Base-by-base conservation (phyloP, 306 rosid genomes). In the Castanopsis chinensis region DNA sequence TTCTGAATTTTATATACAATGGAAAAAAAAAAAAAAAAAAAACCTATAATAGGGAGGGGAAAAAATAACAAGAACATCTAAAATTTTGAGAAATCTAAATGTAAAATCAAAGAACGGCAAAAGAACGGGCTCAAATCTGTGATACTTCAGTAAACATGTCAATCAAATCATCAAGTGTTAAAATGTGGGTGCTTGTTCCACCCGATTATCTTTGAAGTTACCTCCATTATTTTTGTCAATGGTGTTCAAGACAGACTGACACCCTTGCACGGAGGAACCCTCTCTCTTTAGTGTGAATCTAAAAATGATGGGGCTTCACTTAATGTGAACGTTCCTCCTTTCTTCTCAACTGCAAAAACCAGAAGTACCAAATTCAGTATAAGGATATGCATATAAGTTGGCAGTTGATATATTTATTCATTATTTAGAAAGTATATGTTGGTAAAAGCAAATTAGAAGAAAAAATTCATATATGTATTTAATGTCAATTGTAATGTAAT, bases 261-360 rank as follows among this genome's bases (percentile, higher is more conserved):
- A 32, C 74, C 76, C 78, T 72, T 64, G 60, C 17, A 23, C n/a
- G n/a, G 25, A 20, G 58, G 64, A 10, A 28, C 11, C 49, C 6
- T 4, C 14, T 33, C 33, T 45, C 7, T 8, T 41, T 27, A 11
- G 56, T 19, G 21, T 58, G 30, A 45, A 41, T 19, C 25, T 57
- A 53, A 35, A 41, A 49, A 58, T 69, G 59, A 21, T 17, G 75
- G 20, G 64, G 28, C 72, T 23, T 74, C 21, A 78, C 4, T 25
- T 13, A 32, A 75, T 73, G 78, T 68, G 74, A 79, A 83, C 79
- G 64, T 83, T 77, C 80, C 81, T 88, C 85, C 79, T 82, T 64
- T 49, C 83, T 80, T 81, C 82, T 3, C 12, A 28, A 76, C 94
- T 89, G 92, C 80, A 85, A 7, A 79, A 60, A 68, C 51, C 77